Percentiles rank a stretch among this genome's conserved stretches.
Conservation (phyloP, 148 eudicot genomes). For the Arbutus unedo region DNA sequence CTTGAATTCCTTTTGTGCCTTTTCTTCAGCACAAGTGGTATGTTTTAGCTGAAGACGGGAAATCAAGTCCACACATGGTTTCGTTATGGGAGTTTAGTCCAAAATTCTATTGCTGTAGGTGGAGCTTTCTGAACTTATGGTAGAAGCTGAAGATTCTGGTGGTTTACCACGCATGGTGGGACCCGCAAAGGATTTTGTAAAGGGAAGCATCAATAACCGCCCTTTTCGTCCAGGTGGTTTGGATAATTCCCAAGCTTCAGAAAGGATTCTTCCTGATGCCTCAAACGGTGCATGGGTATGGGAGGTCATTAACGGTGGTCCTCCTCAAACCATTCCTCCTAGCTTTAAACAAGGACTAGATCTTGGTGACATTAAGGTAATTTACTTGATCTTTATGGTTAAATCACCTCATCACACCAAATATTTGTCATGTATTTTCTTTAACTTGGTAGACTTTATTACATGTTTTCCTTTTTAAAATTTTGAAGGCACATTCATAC, state of each 20-base stretch:
- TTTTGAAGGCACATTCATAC: constrained; percentile 57
- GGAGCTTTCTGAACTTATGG: constrained; percentile 69
- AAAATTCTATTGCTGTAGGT: constrained; percentile 44
- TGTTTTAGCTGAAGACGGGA: not conserved
- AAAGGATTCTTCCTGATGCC: constrained; percentile 76
- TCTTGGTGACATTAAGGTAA: constrained; percentile 81
- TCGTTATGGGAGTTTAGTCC: constrained; percentile 17
- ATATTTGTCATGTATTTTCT: not conserved
- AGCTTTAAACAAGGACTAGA: constrained; percentile 75
- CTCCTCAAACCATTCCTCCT: constrained; percentile 68
- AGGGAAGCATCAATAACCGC: constrained; percentile 84
- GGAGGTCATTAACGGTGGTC: constrained; percentile 75
- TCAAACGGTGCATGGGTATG: constrained; percentile 82
- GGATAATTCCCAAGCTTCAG: constrained; percentile 61
- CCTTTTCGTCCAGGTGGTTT: constrained; percentile 98
- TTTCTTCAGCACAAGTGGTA: not conserved
- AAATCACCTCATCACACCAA: not conserved
- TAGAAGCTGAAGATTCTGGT: constrained; percentile 63
- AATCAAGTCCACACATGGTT: constrained; percentile 12
- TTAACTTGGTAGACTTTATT: not conserved
- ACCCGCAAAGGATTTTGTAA: constrained; percentile 87
- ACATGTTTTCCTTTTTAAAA: constrained; percentile 18
- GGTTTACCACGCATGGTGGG: constrained; percentile 85
- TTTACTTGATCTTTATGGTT: constrained; percentile 15
- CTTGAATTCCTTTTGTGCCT: constrained; percentile 3